A percentile compares a stretch with the other conserved stretches of the same genome.
These are phyloP conservation scores for Penicillium sp. DNA, from an alignment of 2,329 filamentous ascomycete species.

Conservation along the genomic window DNA sequence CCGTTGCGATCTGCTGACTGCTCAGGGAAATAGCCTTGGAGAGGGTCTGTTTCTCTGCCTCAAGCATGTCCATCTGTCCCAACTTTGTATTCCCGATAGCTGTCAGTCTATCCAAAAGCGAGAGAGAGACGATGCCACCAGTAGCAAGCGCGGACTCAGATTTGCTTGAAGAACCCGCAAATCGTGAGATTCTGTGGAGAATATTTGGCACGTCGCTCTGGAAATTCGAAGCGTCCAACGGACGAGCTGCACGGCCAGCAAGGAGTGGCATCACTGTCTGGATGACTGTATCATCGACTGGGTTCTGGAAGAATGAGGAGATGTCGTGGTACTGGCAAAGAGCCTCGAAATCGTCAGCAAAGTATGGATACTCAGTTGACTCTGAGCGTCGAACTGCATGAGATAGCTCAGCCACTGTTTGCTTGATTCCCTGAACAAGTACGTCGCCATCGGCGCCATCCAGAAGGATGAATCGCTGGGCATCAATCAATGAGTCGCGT, in stretches of 20 bases:
- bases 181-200: constrained; percentile 38
- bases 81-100: constrained; percentile 55
- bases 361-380: constrained; percentile 40
- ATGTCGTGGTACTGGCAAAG: constrained; percentile 49
- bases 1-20: constrained; percentile 49
- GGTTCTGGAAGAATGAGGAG: constrained; percentile 15
- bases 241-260: constrained; percentile 37
- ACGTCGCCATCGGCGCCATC: constrained; percentile 37
- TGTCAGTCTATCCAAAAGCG: constrained; percentile 57
- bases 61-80: constrained; percentile 61
- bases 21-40: constrained; percentile 55
- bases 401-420: constrained; percentile 38
- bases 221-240: constrained; percentile 33
- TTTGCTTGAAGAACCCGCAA: constrained; percentile 32
- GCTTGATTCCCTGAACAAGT: constrained; percentile 38
- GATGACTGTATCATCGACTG: constrained; percentile 19
- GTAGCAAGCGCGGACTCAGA: constrained; percentile 45
- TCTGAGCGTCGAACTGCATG: constrained; percentile 31
- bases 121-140: constrained; percentile 49
- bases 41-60: constrained; percentile 63
- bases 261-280: constrained; percentile 36
- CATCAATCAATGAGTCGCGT: constrained; percentile 39
- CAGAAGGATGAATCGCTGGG: constrained; percentile 37
- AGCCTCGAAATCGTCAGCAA: constrained; percentile 46
- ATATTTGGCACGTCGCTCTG: constrained; percentile 35